These are phyloP conservation scores for Vanderwaltozyma yarrowii DNA, from an alignment of 805 yeast species.

Conservation along the genomic window DNA sequence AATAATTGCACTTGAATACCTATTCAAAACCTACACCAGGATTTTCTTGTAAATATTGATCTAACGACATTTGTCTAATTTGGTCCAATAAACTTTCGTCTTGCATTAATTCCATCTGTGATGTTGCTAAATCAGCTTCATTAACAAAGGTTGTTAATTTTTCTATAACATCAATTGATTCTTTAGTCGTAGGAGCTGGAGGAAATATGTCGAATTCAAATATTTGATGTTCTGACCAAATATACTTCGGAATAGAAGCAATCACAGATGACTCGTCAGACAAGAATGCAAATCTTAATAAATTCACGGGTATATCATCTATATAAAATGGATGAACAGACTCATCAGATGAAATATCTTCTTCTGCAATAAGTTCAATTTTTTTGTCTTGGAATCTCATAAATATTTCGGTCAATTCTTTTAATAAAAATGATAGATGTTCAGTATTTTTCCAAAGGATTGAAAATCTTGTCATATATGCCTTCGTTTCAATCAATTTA, in stretches of 20 bases:
- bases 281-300: slow-evolving; percentile 56
- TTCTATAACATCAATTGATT: slow-evolving; percentile 29
- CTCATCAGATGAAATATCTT: neutral
- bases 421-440: slow-evolving; percentile 38
- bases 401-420: slow-evolving; percentile 29
- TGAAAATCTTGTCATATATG: slow-evolving; percentile 49
- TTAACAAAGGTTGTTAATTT: slow-evolving; percentile 27
- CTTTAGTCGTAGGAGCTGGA: slow-evolving; percentile 35
- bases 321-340: slow-evolving; percentile 14
- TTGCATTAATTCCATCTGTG: slow-evolving; percentile 22
- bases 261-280: slow-evolving; percentile 63
- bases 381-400: slow-evolving; percentile 6
- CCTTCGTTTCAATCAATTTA: slow-evolving; percentile 36
- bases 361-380: slow-evolving; percentile 1
- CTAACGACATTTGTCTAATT: slow-evolving; percentile 25
- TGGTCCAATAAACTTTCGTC: slow-evolving; percentile 26
- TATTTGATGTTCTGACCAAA: slow-evolving; percentile 54
- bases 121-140: slow-evolving; percentile 18
- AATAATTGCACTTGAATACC: too few relatives aligned
- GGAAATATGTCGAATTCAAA: slow-evolving; percentile 68
- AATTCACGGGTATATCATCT: slow-evolving; percentile 42
- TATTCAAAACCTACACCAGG: slow-evolving; percentile 3
- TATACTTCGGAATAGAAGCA: slow-evolving; percentile 53
- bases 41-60: slow-evolving; percentile 23
- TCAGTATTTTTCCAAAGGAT: slow-evolving; percentile 43